These are phyloP conservation scores for Phytophthora meadii DNA, from an alignment of 352 stramenopile genomes.

Conservation along the genomic window DNA sequence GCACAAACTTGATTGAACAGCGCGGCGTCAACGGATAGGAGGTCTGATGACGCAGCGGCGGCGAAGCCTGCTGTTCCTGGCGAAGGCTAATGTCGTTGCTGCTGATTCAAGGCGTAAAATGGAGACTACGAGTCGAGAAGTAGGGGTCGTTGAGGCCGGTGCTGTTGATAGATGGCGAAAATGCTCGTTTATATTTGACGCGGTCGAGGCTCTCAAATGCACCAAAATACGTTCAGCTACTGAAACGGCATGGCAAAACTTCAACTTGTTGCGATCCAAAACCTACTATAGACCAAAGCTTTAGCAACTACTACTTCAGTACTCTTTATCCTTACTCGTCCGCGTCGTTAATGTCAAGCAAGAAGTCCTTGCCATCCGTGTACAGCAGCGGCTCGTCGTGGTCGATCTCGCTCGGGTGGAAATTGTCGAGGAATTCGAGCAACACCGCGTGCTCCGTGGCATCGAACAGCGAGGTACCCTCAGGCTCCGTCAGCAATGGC, in stretches of 20 bases:
- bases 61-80: neutral
- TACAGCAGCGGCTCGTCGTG: conserved; percentile 22
- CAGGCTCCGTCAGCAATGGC: conserved; percentile 11
- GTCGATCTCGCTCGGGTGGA: conserved; percentile 31
- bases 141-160: neutral
- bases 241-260: neutral
- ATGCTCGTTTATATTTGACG: conserved; percentile 3
- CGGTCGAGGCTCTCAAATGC: neutral
- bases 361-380: conserved; percentile 10
- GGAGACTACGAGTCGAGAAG: neutral
- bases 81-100: neutral
- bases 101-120: neutral
- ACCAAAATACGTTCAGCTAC: neutral
- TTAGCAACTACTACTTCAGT: no score
- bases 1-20: conserved; percentile 28
- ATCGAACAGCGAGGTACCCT: conserved; percentile 1
- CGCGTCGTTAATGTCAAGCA: conserved; percentile 2
- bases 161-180: neutral
- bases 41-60: neutral
- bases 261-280: conserved; percentile 14
- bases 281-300: neutral
- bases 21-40: conserved; percentile 8
- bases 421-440: conserved; percentile 33
- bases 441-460: conserved; percentile 23
- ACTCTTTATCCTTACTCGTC: neutral